Conservation (phyloP, 805 yeast species). For the Ogataea methanolica region DNA sequence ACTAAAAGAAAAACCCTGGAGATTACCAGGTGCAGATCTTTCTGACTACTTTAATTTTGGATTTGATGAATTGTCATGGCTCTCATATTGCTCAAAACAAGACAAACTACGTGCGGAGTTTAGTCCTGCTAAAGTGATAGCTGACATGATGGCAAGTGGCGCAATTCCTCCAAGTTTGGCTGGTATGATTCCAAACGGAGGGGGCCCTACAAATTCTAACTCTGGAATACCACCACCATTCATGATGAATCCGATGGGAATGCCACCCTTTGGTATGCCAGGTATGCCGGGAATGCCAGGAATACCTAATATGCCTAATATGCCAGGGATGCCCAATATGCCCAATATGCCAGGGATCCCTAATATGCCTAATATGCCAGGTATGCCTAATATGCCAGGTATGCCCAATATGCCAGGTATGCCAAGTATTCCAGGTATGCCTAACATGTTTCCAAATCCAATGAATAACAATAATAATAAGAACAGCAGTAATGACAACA, state of each 20-base stretch:
- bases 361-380: slow-evolving; percentile 5
- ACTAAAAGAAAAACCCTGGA: slow-evolving; percentile 94
- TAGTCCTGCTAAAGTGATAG: slow-evolving; percentile 76
- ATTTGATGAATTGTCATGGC: slow-evolving; percentile 95
- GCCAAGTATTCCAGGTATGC: neutral
- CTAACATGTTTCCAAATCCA: slow-evolving; percentile 6
- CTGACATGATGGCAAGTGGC: slow-evolving; percentile 45
- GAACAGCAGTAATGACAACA: slow-evolving; percentile 2
- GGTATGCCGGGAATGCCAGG: slow-evolving; percentile 18
- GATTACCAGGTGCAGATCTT: slow-evolving; percentile 93
- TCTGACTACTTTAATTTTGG: slow-evolving; percentile 96
- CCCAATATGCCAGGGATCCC: slow-evolving; percentile 4
- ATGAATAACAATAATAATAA: neutral
- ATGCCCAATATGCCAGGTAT: no score
- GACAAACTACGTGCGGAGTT: slow-evolving; percentile 76
- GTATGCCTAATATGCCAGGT: slow-evolving; percentile 5
- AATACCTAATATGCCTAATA: slow-evolving; percentile 16
- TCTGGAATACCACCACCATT: slow-evolving; percentile 28
- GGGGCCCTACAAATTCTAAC: slow-evolving; percentile 22
- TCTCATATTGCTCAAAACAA: slow-evolving; percentile 83
- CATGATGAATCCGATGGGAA: slow-evolving; percentile 22
- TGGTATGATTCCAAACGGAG: slow-evolving; percentile 22
- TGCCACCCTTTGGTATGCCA: slow-evolving; percentile 29
- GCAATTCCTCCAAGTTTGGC: slow-evolving; percentile 26
- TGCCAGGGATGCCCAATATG: slow-evolving; percentile 11